Percentiles rank a stretch among this genome's conserved stretches.
These are phyloP conservation scores for Triadica sebifera DNA, from an alignment of 345 rosid species.

Conservation along the genomic window DNA sequence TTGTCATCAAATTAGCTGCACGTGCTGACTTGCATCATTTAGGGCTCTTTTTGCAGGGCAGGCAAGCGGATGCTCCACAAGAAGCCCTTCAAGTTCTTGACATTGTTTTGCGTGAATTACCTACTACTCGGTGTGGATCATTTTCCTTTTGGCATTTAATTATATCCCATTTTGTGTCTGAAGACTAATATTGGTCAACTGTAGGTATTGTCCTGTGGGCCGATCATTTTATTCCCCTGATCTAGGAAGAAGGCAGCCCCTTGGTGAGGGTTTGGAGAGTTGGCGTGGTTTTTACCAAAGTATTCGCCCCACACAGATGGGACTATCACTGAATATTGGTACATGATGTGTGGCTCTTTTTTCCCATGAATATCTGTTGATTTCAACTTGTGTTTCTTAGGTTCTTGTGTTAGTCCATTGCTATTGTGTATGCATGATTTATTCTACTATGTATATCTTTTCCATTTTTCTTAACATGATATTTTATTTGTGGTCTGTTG, in stretches of 20 bases:
- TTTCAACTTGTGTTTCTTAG: not conserved
- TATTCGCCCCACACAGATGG: constrained; percentile 97
- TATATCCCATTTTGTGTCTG: not conserved
- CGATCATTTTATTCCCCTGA: constrained; percentile 89
- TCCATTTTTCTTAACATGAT: not conserved
- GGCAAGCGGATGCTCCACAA: constrained; percentile 92
- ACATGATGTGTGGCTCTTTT: not conserved
- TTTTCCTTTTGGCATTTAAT: not conserved
- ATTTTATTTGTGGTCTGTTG: not conserved
- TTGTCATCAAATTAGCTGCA: constrained; percentile 75
- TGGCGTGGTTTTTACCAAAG: constrained; percentile 99
- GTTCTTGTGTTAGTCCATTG: not conserved
- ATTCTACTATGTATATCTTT: too few species aligned
- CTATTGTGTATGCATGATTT: not conserved
- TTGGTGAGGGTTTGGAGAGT: constrained; percentile 94
- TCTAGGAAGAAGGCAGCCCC: constrained; percentile 70
- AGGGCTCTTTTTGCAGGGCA: constrained; percentile 80
- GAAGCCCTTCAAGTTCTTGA: constrained; percentile 99
- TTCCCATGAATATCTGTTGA: too few species aligned
- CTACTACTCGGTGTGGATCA: constrained; percentile 39
- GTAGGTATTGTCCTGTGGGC: constrained; percentile 81
- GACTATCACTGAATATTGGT: constrained; percentile 87
- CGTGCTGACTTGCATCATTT: constrained; percentile 90
- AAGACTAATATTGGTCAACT: not conserved
- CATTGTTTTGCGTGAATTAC: constrained; percentile 92